Conservation (phyloP, 1,139 yeast genomes). For the Debaryomyces subglobosus region DNA sequence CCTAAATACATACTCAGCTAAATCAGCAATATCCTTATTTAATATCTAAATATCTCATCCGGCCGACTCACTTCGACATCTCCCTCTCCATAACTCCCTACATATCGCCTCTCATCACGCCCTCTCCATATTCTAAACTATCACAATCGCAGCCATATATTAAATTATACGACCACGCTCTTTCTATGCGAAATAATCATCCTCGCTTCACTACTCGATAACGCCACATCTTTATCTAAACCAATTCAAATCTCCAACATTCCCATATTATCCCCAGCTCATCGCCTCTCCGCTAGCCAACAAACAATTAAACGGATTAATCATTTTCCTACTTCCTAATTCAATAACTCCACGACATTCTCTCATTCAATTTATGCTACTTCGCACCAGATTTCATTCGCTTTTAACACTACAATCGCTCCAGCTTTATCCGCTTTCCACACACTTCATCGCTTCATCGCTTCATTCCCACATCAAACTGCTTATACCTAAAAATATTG, state of each 20-base stretch:
- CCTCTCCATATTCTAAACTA: too few relatives aligned
- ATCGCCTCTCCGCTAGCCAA: neutral
- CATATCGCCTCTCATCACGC: too few relatives aligned
- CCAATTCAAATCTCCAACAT: neutral
- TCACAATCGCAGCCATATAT: too few relatives aligned
- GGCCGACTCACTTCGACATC: too few relatives aligned
- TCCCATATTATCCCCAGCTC: neutral
- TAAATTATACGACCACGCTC: neutral
- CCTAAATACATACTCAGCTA: too few relatives aligned
- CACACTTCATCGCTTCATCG: too few relatives aligned
- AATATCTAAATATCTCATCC: too few relatives aligned
- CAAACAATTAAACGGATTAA: neutral
- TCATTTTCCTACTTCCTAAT: neutral
- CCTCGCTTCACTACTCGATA: neutral
- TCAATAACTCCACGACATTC: neutral
- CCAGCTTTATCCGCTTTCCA: neutral
- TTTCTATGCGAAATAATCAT: neutral
- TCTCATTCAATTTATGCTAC: neutral
- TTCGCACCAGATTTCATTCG: neutral
- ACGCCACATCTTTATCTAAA: neutral
- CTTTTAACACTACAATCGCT: neutral
- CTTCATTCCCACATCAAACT: neutral
- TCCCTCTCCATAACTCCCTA: too few relatives aligned
- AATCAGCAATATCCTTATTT: too few relatives aligned
- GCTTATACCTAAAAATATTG: neutral